Evolutionary conservation across 345 rosid species (phyloP), one percentile per base, ranked within the genome.

Genomic region (Excoecaria cochinchinensis): DNA sequence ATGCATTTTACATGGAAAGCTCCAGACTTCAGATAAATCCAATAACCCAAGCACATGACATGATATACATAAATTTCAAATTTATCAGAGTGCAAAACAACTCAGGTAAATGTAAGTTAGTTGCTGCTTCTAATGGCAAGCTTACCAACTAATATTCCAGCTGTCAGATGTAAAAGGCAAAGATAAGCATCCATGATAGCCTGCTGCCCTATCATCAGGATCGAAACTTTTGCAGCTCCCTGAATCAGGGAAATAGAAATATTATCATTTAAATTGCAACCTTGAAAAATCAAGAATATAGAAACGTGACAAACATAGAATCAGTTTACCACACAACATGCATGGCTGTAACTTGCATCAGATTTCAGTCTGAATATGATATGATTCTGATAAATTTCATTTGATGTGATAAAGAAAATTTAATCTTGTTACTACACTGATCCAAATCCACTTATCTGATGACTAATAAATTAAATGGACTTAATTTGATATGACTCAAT

Each of bases 111-210:
- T 38, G 50, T 38, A 71, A 65, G 24, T 15, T 40, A 40, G 19
- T 22, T 52, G 56, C 22, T n/a, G 62, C 39, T 24, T 21, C 5
- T 46, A 60, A 67, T 58, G n/a, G 44, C 36, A 46, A 36, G 64
- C 80, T 88, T 87, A 91, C 99, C 99, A 75, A 93, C 98, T 63
- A 95, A 87, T 74, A 95, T 93, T 82, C 98, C 98, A 39, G 99
- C 93, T 25, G 98, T 95, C 77, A 95, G 89, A 88, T 93, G 99
- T 73, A 95, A 71, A 76, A 93, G 96, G 90, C 99, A 95, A 68
- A 95, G 89, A 85, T 93, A 95, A 73, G 99, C 94, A 88, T 95
- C 99, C 97, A 93, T 91, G 82, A 91, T 93, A 64, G 99, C 98
- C 74, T 95, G 99, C 84, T 93, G 98, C 42, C 99, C 97, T 65